Conservation (phyloP, 768 basidiomycete species). For the Suillus ampliporus region DNA sequence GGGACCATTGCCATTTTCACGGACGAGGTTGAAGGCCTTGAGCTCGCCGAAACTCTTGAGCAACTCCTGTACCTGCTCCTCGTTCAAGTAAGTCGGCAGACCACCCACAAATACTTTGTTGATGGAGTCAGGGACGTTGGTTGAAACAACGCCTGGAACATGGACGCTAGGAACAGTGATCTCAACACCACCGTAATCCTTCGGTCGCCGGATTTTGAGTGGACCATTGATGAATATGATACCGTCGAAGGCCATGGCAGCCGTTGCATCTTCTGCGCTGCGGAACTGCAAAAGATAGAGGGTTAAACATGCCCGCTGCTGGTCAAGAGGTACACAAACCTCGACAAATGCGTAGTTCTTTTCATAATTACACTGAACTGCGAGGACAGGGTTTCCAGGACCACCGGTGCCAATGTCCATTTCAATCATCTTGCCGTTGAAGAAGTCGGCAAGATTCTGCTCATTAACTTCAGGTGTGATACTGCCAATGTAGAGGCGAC, state of each 20-base stretch:
- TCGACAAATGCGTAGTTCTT: conserved; percentile 99
- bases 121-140: conserved; percentile 95
- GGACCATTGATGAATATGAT: conserved; percentile 94
- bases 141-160: conserved; percentile 95
- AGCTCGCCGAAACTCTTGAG: conserved; percentile 97
- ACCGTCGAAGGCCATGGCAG: conserved; percentile 97
- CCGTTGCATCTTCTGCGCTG: conserved; percentile 93
- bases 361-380: conserved; percentile 96
- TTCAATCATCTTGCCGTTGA: conserved; percentile 95
- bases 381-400: conserved; percentile 88
- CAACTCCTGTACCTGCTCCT: conserved; percentile 98
- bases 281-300: conserved; percentile 74
- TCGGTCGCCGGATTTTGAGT: conserved; percentile 97
- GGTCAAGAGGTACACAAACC: conserved; percentile 47
- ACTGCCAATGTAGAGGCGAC: conserved; percentile 95
- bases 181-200: conserved; percentile 89
- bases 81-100: conserved; percentile 92
- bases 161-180: conserved; percentile 70
- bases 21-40: conserved; percentile 96
- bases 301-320: conserved; percentile 16
- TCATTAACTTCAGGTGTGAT: conserved; percentile 96
- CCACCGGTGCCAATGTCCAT: conserved; percentile 85
- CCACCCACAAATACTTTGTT: conserved; percentile 99
- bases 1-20: conserved; percentile 86
- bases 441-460: conserved; percentile 89